Base-by-base conservation (phyloP, 495 filamentous ascomycete species). In the Xylaria intraflava region DNA sequence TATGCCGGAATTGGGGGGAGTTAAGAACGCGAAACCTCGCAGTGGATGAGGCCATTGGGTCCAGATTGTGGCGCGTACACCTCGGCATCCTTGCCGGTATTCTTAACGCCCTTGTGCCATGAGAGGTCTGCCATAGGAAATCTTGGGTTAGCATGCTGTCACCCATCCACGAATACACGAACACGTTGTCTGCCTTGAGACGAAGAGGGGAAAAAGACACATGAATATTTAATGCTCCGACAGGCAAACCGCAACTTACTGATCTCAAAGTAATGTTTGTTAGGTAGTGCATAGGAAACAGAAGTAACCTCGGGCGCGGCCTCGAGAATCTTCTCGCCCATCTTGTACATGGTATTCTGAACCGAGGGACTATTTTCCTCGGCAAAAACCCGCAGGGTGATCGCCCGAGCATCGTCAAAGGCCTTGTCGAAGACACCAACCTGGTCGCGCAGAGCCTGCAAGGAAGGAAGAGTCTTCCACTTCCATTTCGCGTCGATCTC, bases 221-320 rank as follows among this genome's bases (percentile, higher is more conserved):
- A n/a, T n/a, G n/a, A n/a, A n/a, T n/a, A n/a, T n/a, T n/a, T n/a
- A n/a, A n/a, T n/a, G n/a, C n/a, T n/a, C n/a, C n/a, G n/a, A n/a
- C n/a, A n/a, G n/a, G n/a, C n/a, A 44, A 4, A 38, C 27, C 9
- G 27, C 27, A 46, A 78, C 85, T 73, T 77, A 95, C 90, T 86
- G 73, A 96, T 86, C 70, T 96, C 93, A 65, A 96, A 98, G 73
- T 95, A 98, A 69, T 98, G 93, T 75, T 95, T 96, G 73, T 98
- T 98, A 19, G 93, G 93, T 65, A 98, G 75, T 11, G 83, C 79
- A 65, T 96, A 97, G 59, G 85, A 81, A 33, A 90, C 87, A 11
- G 79, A 73, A 38, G 87, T 82, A 9, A 89, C 78, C 67, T 83
- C 73, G 26, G 88, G 82, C 49, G 79, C 89, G 23, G 74, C 81